These are phyloP conservation scores for Candida pseudoglaebosa DNA, from an alignment of 805 yeast species.

Conservation along the genomic window DNA sequence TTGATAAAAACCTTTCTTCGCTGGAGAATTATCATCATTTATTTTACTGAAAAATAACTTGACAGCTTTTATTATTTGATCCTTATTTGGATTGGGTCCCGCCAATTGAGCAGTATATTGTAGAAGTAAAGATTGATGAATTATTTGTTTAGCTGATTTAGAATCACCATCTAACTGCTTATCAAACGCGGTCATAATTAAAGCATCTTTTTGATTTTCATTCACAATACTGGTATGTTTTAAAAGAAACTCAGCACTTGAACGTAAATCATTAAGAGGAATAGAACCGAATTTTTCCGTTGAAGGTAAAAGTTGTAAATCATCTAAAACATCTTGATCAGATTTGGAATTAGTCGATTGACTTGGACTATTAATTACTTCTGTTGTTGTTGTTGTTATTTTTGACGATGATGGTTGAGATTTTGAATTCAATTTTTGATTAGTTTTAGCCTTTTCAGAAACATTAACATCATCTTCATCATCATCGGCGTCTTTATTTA, in stretches of 20 bases:
- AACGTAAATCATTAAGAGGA: conserved; percentile 42
- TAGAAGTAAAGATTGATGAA: conserved; percentile 74
- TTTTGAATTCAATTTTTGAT: background rate
- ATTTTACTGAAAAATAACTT: conserved; percentile 67
- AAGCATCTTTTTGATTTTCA: conserved; percentile 85
- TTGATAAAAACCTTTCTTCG: conserved; percentile 61
- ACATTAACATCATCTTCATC: conserved; percentile 14
- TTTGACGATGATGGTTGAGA: conserved; percentile 7
- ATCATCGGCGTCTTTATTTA: conserved; percentile 52
- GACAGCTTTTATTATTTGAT: conserved; percentile 40
- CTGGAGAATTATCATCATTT: conserved; percentile 50
- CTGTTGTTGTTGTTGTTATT: conserved; percentile 23
- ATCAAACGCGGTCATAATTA: conserved; percentile 91
- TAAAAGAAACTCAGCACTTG: conserved; percentile 50
- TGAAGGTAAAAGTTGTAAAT: conserved; percentile 54
- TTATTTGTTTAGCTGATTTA: conserved; percentile 54
- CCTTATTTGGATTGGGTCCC: conserved; percentile 28
- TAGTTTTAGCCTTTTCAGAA: conserved; percentile 4
- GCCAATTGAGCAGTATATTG: conserved; percentile 60
- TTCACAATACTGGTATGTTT: conserved; percentile 66
- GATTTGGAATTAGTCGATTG: conserved; percentile 7
- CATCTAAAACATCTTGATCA: conserved; percentile 37
- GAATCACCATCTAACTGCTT: conserved; percentile 62
- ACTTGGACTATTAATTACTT: conserved; percentile 16
- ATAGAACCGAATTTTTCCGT: conserved; percentile 65